Conservation (phyloP, 768 basidiomycete species). For the Lentinula sp. region DNA sequence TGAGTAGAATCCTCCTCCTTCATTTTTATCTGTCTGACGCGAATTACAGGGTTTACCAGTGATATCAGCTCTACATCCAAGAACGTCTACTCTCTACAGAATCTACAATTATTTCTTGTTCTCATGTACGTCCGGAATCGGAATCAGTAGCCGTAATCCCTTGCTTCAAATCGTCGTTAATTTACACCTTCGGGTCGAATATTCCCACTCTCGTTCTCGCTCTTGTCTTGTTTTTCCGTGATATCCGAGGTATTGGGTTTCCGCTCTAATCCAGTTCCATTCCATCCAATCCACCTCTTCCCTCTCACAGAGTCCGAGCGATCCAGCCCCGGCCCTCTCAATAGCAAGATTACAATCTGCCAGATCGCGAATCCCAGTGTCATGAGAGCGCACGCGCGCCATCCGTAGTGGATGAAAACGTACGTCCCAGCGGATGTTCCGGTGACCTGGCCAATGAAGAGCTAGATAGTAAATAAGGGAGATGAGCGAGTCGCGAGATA, state of each 20-base stretch:
- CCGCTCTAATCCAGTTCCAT: not conserved
- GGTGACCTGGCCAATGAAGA: slow-evolving; percentile 79
- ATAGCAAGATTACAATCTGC: slow-evolving; percentile 49
- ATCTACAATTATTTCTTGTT: too few species aligned
- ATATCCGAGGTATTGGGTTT: not conserved
- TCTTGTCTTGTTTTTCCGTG: not conserved
- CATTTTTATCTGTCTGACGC: too few species aligned
- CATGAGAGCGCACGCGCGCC: slow-evolving; percentile 59
- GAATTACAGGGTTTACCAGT: too few species aligned
- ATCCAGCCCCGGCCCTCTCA: slow-evolving; percentile 69
- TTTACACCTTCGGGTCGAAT: not conserved
- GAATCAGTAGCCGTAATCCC: not conserved
- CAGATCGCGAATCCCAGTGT: slow-evolving; percentile 54
- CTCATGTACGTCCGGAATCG: not conserved
- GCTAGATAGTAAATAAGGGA: slow-evolving; percentile 17
- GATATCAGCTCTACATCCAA: not conserved
- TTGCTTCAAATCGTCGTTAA: not conserved
- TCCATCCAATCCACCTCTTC: slow-evolving; percentile 22
- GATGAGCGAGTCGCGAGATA: not conserved
- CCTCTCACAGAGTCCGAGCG: slow-evolving; percentile 35
- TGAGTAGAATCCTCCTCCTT: too few species aligned
- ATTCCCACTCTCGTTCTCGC: not conserved
- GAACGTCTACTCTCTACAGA: too few species aligned
- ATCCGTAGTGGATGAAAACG: slow-evolving; percentile 66
- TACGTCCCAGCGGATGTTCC: slow-evolving; percentile 72